Evolutionary conservation across 805 yeast genomes (phyloP).

Genomic region (Isabelozyma heimii): DNA sequence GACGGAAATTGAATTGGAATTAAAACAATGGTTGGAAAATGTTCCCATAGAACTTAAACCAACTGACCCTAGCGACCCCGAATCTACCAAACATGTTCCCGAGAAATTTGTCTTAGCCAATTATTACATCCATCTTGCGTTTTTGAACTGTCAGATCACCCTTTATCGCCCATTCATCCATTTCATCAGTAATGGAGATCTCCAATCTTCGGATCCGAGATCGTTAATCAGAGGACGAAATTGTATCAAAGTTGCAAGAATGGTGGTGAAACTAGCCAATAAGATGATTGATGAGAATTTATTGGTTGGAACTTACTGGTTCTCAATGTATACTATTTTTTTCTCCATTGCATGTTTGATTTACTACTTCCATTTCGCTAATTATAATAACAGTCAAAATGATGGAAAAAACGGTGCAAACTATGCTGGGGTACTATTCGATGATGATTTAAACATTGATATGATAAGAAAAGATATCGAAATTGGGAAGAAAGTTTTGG

Average conservation of each 20-base stretch:
- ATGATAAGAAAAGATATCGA: conserved; percentile 78
- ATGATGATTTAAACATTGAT: conserved; percentile 46
- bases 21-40: conserved; percentile 68
- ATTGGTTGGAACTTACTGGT: conserved; percentile 87
- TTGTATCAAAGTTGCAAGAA: conserved; percentile 80
- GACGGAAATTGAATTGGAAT: conserved; percentile 62
- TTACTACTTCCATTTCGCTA: conserved; percentile 65
- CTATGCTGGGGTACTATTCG: conserved; percentile 44
- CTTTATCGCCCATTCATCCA: conserved; percentile 88
- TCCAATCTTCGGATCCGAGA: conserved; percentile 46
- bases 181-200: conserved; percentile 59
- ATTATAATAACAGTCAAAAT: conserved; percentile 22
- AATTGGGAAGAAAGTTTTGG: conserved; percentile 71
- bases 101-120: conserved; percentile 69
- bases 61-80: conserved; percentile 50
- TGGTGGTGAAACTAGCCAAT: conserved; percentile 76
- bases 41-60: conserved; percentile 74
- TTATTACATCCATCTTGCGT: conserved; percentile 67
- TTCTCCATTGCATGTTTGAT: conserved; percentile 85
- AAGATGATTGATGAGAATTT: conserved; percentile 72
- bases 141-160: conserved; percentile 73
- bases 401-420: conserved; percentile 27
- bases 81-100: conserved; percentile 29
- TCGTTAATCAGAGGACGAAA: conserved; percentile 74
- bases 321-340: conserved; percentile 83